Evolutionary conservation across 2,329 filamentous ascomycete species (phyloP).

Genomic region (Thielaviopsis cerberus): DNA sequence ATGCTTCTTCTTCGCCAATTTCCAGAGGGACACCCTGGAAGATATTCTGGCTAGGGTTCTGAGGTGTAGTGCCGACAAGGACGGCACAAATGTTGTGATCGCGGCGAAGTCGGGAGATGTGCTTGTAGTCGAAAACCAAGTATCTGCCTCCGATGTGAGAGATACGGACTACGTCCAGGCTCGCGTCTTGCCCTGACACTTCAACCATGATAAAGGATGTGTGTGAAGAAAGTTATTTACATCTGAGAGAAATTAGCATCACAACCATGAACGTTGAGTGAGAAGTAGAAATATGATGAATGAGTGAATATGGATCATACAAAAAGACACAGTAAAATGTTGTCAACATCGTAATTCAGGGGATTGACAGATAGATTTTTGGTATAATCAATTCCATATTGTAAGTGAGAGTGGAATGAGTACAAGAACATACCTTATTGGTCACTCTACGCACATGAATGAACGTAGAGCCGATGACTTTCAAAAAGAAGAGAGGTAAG

Average conservation of each 20-base stretch:
- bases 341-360: constrained; percentile 31
- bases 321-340: constrained; percentile 12
- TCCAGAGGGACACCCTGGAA: constrained; percentile 80
- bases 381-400: constrained; percentile 11
- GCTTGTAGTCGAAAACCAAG: constrained; percentile 73
- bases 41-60: constrained; percentile 85
- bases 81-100: constrained; percentile 72
- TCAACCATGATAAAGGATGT: not conserved
- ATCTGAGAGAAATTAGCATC: constrained; percentile 9
- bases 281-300: not conserved
- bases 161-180: constrained; percentile 47
- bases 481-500: constrained; percentile 12
- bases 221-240: not conserved
- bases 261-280: not conserved
- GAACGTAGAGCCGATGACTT: constrained; percentile 7
- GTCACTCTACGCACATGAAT: constrained; percentile 11
- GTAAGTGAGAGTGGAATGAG: not conserved
- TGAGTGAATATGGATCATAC: constrained; percentile 3
- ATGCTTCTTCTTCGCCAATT: constrained; percentile 77
- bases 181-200: not conserved
- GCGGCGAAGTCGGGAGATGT: constrained; percentile 59
- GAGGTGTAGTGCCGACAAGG: constrained; percentile 70
- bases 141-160: constrained; percentile 65
- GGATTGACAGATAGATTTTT: constrained; percentile 38
- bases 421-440: not conserved